Evolutionary conservation across 805 yeast species (phyloP), one percentile per base, ranked within the genome.

Genomic region (Candida silvatica): DNA sequence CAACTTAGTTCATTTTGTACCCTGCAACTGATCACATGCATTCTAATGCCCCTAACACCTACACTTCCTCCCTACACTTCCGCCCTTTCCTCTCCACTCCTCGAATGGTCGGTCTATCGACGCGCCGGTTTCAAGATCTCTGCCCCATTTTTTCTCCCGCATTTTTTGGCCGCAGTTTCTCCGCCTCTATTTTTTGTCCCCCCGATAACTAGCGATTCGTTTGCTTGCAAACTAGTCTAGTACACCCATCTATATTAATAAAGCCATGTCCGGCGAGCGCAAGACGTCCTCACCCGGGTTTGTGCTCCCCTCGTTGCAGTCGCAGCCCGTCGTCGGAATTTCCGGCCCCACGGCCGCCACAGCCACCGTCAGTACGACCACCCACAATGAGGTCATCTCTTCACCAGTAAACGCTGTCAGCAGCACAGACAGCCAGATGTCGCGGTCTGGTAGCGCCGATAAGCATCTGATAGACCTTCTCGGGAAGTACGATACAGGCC

Each of bases 221-320:
- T 22, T 22, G 11, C 24, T 22, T 12, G 7, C 12, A 7, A 25
- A 16, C 28, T 16, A 7, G 14, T 4, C 31, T 17, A 3, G 12
- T 22, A n/a, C n/a, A n/a, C n/a, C n/a, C n/a, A n/a, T n/a, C n/a
- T n/a, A n/a, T n/a, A n/a, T n/a, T n/a, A n/a, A n/a, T n/a, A n/a
- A n/a, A n/a, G n/a, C n/a, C n/a, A 7, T 20, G 20, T 15, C n/a
- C 7, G 32, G 27, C 12, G 14, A 11, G 18, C 9, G n/a, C 11
- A 9, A 11, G n/a, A 7, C n/a, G 8, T 8, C 31, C 20, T 23
- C 15, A 12, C 36, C 36, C 14, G 50, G 49, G 6, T 40, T 47
- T 12, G 31, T 46, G 20, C 27, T 47, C 24, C 48, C 50, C 15
- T 46, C 52, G 4, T 39, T 47, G 24, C 43, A 46, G 31, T 41